Percentiles rank a stretch among this genome's conserved stretches.
Conservation (phyloP, 2,329 filamentous ascomycete species). For the Diaporthe sp. region DNA sequence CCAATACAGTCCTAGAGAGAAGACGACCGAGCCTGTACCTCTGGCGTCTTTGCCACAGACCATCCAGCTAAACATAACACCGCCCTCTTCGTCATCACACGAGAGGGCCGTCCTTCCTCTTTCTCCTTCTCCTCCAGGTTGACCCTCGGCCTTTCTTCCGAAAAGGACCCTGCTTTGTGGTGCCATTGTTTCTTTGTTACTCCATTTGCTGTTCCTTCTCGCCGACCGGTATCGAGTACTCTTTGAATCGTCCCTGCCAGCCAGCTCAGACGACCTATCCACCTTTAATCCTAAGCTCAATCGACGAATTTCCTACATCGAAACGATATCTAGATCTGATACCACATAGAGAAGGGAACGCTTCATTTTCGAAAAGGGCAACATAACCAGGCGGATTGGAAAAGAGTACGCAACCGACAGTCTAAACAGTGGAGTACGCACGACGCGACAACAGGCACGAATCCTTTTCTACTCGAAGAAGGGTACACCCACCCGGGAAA, state of each 20-base stretch:
- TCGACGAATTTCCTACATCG: slow-evolving; percentile 37
- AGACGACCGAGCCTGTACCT: slow-evolving; percentile 18
- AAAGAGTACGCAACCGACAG: slow-evolving; percentile 36
- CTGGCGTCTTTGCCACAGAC: slow-evolving; percentile 22
- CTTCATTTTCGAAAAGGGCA: slow-evolving; percentile 33
- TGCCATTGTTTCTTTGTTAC: slow-evolving; percentile 46
- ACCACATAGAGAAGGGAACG: slow-evolving; percentile 40
- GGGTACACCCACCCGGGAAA: slow-evolving; percentile 10
- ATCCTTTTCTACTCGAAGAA: slow-evolving; percentile 27
- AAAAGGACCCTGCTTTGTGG: slow-evolving; percentile 42
- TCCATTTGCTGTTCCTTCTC: slow-evolving; percentile 41
- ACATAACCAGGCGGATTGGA: slow-evolving; percentile 32
- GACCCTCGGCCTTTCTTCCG: slow-evolving; percentile 63
- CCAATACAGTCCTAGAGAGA: slow-evolving; percentile 16
- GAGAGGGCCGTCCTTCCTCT: slow-evolving; percentile 43
- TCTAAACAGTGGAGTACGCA: not conserved
- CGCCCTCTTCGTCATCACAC: slow-evolving; percentile 37
- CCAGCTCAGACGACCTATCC: slow-evolving; percentile 40
- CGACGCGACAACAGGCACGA: slow-evolving; percentile 15
- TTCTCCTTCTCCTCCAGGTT: slow-evolving; percentile 68
- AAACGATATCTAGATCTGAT: slow-evolving; percentile 38
- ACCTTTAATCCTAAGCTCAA: slow-evolving; percentile 40
- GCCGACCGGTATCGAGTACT: slow-evolving; percentile 42
- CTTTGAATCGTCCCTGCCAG: slow-evolving; percentile 40
- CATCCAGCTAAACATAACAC: slow-evolving; percentile 23